Evolutionary conservation across 2,329 filamentous ascomycete genomes (phyloP), one percentile per base, ranked within the genome.

Genomic region (Penicillium sp.): DNA sequence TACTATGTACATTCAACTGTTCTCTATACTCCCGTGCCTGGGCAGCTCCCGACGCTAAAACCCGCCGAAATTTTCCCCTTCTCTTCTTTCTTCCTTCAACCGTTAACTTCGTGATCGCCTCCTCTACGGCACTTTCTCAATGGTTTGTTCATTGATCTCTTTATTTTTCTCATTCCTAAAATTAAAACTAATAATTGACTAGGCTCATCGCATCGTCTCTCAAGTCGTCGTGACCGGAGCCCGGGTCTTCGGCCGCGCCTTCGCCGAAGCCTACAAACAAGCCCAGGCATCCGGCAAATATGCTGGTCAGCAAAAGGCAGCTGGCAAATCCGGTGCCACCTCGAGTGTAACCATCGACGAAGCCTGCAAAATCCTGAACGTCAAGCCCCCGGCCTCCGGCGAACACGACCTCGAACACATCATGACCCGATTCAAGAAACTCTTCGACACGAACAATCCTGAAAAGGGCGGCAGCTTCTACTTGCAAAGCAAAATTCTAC

Each of bases 391-490:
- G 1, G 84, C 89, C 73, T 84, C 82, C 59, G 91, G 90, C 44
- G 82, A 91, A 72, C 82, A 88, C 57, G 89, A 92, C 72, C 79
- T 92, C 72, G 89, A 92, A 67, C 82, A 88, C 63, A 86, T 96
- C 53, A 87, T 89, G 76, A 86, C 89, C 66, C 84, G 92, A 52
- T 99, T 97, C 82, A 97, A 97, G 84, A 86, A 88, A 62, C 79
- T 99, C 46, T 99, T 97, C 73, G 94, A 99, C 76, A 80, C 85
- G 66, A 99, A 99, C 78, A 90, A 99, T 63, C 93, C 94, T 11
- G 83, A 95, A 76, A 96, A 96, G 71, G 94, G 94, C 35, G 94
- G 94, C 51, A 97, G 92, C 69, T 99, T 99, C 77, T 99, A 99
- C 76, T 82, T 99, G 47, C 94, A 99, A 78, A 97, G 93, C 82